Evolutionary conservation across 2,329 filamentous ascomycete genomes (phyloP), one percentile per base, ranked within the genome.

Genomic region (Trematosphaeria pertusa): DNA sequence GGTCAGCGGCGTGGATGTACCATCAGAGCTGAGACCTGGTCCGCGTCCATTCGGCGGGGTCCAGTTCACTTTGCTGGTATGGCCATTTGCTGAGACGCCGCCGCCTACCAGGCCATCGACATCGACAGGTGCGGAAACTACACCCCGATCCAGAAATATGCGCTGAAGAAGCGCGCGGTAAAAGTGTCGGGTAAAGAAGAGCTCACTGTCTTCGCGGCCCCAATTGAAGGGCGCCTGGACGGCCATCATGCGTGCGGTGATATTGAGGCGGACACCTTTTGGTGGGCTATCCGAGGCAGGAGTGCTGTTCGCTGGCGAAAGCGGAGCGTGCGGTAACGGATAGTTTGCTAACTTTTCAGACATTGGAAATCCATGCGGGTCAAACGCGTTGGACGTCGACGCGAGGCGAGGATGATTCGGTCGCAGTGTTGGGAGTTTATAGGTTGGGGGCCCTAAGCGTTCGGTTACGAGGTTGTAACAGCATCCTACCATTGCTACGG

Each of bases 391-490:
- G 1, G 88, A 86, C 33, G 91, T 89, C 19, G 81, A 76, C 11
- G 81, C 76, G 0, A 92, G 80, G 1, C 90, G 85, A 2, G 82
- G 61, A 79, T 91, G 91, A 75, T 67, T 87, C 61, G 89, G 87
- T 7, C 91, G 87, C 26, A 93, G 81, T 37, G 85, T 83, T 1
- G 91, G 87, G 15, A 90, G 81, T 70, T 97, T 96, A 77, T 89
- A 93, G 0, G 90, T 91, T 14, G 91, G 88, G 1, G 91, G 89
- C 0, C 90, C 89, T 10, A 97, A 82, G 46, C 89, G 86, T 73
- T 97, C 94, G 0, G 93, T 97, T 59, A 97, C 77, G 5, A 97
- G 84, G 63, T 99, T 99, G 79, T 99, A 97, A 79, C 94, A 99
- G 77, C 94, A 99, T 36, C 94, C 94, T 50, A 99, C 91, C 67